Evolutionary conservation across 129 eudicot genomes (phyloP), one percentile per base, ranked within the genome.

Genomic region (Tanacetum coccineum): DNA sequence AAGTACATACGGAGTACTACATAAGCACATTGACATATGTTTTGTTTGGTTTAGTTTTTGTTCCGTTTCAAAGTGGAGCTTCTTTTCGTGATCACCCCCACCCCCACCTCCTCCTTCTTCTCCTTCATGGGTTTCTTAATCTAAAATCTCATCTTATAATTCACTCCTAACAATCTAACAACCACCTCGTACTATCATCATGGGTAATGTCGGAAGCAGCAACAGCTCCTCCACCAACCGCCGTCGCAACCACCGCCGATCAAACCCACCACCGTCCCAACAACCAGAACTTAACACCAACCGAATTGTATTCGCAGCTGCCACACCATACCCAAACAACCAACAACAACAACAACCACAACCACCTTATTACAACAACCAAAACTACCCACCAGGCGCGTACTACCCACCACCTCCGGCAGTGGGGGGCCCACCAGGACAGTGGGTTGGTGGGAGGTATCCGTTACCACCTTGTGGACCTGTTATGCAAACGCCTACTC

Each of bases 201-300:
- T 22, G 97, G 97, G 97, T 49, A 90, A 87, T 53, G 77, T 73
- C 32, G 89, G 95, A 10, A 90, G 92, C 73, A 90, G 89, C 73
- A 81, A 80, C 72, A 76, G 82, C 65, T 69, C 52, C 49, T 69
- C 73, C 70, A 80, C 80, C 76, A 62, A 54, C 58, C 57, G 82
- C 56, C 67, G 82, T 25, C 70, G 75, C 21, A 68, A 13, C 72
- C 81, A 72, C 62, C 84, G 75, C 0, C 63, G 80, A n/a, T 80
- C 95, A 30, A 4, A 5, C 85, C 85, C 85, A 7, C 84, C 77
- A 1, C 63, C 83, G 11, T 78, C 95, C 4, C 88, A 78, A 58
- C 80, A 79, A 8, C 89, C 82, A 14, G 84, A 90, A 76, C 71
- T 87, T 78, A 68, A 74, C 56, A 84, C 78, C 6, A 90, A 87